Base-by-base conservation (phyloP, 2,329 filamentous ascomycete species). In the Amesomyces nigricolor region DNA sequence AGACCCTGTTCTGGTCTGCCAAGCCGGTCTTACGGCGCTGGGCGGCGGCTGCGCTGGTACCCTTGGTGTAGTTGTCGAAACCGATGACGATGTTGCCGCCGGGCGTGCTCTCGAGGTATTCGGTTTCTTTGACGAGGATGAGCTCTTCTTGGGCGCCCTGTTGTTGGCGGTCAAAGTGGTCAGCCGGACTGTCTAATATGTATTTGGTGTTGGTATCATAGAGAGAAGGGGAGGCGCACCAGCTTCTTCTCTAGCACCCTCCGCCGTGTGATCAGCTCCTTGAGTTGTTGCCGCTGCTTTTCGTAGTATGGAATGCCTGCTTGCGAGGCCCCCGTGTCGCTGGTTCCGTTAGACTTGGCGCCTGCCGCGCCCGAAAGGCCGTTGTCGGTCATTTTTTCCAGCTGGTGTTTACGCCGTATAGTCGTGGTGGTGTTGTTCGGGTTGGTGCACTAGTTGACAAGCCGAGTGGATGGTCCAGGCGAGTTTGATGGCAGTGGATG, bases 21-120 rank as follows among this genome's bases (percentile, higher is more conserved):
- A 86, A 75, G 5, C 81, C 80, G 22, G 80, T 78, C 69, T 87
- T 82, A 65, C 85, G 81, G 66, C 87, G 77, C 62, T 82, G 78
- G 10, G 84, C 78, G 4, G 79, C 79, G 1, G 78, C 76, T n/a
- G 83, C 81, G 8, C 82, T 80, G 16, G 80, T 81, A 53, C 89
- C 91, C 72, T 99, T 99, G 77, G 96, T 95, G 74, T 97, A 99
- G 69, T 91, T 95, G 71, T 99, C 94, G 71, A 99, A 99, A 19
- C 94, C 94, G 47, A 89, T 91, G 70, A 99, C 92, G 68, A 99
- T 97, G 74, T 99, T 99, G 44, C 94, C 94, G 64, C 79, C 83
- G 13, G 85, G 86, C 4, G 91, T 95, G 66, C 90, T 90, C 70
- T 97, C 92, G 50, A 99, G 83, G 70, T 99, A 99, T 16, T 86